Conservation (phyloP, 2,329 filamentous ascomycete genomes). For the Penicillium sp. region DNA sequence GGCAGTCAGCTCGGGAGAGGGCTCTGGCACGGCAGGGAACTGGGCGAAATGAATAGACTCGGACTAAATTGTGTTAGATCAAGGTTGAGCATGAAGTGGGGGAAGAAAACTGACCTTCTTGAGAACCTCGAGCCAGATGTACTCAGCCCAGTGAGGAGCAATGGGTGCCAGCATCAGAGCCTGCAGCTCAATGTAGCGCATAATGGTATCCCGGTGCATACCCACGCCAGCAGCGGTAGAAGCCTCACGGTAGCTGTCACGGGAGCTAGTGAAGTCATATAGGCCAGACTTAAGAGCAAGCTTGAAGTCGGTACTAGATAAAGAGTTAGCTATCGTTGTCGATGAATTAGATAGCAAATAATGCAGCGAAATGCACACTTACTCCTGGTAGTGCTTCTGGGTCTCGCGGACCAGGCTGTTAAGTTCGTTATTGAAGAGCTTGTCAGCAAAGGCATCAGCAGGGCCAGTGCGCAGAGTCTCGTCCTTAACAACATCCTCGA, state of each 20-base stretch:
- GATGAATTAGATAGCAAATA: neutral
- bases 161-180: constrained; percentile 78
- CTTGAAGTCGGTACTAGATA: constrained; percentile 68
- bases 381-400: constrained; percentile 70
- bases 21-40: constrained; percentile 67
- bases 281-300: constrained; percentile 80
- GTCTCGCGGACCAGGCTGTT: constrained; percentile 78
- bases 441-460: constrained; percentile 76
- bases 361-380: constrained; percentile 26
- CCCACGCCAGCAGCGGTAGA: constrained; percentile 72
- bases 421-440: constrained; percentile 90
- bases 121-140: constrained; percentile 90
- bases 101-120: constrained; percentile 51
- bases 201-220: constrained; percentile 79
- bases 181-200: constrained; percentile 82
- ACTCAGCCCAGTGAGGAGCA: constrained; percentile 90
- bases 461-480: constrained; percentile 73
- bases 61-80: constrained; percentile 42
- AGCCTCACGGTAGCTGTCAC: constrained; percentile 86
- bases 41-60: constrained; percentile 73
- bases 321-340: constrained; percentile 13
- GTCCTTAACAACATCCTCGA: constrained; percentile 76
- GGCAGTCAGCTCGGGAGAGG: constrained; percentile 67
- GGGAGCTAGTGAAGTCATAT: constrained; percentile 85
- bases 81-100: neutral